Conservation (phyloP, 495 filamentous ascomycete genomes). For the Parachaetomium inaequale region DNA sequence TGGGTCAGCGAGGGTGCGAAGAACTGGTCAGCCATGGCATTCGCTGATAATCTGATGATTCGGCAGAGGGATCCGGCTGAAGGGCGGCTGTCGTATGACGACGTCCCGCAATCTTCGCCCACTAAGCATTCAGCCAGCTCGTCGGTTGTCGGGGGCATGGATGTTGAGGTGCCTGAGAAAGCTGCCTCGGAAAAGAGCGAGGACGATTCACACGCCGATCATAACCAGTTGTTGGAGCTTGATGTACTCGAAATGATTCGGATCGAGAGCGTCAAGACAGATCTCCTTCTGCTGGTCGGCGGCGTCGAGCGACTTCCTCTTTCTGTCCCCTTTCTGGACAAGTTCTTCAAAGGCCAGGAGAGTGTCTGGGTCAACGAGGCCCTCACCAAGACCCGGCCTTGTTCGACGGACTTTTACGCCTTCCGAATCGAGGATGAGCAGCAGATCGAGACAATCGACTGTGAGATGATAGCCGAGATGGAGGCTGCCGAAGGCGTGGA, state of each 20-base stretch:
- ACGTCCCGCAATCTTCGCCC: too few species aligned
- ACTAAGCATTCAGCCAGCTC: too few species aligned
- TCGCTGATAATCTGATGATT: neutral
- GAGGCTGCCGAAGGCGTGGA: too few species aligned
- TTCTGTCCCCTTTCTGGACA: neutral
- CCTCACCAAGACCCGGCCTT: neutral
- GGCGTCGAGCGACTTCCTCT: constrained; percentile 9
- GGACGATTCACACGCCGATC: neutral
- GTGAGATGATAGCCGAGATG: neutral
- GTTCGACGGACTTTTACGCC: neutral
- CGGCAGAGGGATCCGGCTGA: neutral
- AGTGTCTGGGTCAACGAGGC: constrained; percentile 2
- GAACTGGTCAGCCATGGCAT: neutral
- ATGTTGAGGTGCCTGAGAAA: neutral
- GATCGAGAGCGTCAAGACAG: constrained; percentile 5
- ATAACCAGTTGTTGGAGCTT: constrained; percentile 3
- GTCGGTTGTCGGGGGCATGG: too few species aligned
- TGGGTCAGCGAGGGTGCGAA: neutral
- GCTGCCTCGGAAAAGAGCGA: neutral
- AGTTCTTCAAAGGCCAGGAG: constrained; percentile 11
- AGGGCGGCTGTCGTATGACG: constrained; percentile 23
- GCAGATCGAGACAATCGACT: neutral
- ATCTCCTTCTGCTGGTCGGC: neutral
- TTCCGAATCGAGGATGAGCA: neutral
- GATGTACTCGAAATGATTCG: constrained; percentile 15